phyloP scores from a whole-genome alignment of 495 filamentous ascomycete genomes.

The Pyrenopolyporus hunteri region DNA sequence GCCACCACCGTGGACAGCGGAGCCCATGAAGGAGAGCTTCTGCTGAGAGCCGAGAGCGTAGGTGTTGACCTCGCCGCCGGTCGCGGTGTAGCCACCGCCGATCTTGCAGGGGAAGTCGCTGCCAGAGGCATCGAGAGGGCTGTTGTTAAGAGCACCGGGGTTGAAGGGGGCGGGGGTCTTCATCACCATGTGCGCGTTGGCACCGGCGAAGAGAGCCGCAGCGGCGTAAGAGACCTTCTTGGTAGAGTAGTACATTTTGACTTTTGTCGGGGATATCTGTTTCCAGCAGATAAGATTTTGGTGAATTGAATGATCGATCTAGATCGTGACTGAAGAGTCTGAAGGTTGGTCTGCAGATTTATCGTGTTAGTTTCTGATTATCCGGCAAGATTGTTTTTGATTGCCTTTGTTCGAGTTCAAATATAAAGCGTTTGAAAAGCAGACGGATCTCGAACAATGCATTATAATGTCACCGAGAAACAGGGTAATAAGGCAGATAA shows the following conservation, averaged over 20 bases:
- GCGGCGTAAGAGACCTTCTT: constrained; percentile 42
- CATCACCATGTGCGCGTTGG: constrained; percentile 77
- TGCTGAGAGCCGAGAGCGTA: constrained; percentile 64
- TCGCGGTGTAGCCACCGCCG: constrained; percentile 45
- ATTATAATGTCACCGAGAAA: constrained; percentile 14
- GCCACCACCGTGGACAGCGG: constrained; percentile 82
- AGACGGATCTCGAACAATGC: too few relatives aligned
- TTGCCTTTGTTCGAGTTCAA: too few relatives aligned
- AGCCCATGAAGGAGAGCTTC: constrained; percentile 60
- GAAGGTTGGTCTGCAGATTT: not conserved
- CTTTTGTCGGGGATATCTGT: constrained; percentile 33
- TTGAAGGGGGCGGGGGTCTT: constrained; percentile 70
- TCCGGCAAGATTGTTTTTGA: too few relatives aligned
- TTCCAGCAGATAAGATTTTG: constrained; percentile 47
- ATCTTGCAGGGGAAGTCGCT: constrained; percentile 84
- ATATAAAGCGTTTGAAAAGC: too few relatives aligned
- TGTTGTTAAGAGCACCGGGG: constrained; percentile 47
- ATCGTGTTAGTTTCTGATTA: not conserved
- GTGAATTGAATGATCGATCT: constrained; percentile 37
- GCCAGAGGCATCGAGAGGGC: constrained; percentile 65
- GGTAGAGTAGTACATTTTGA: constrained; percentile 48
- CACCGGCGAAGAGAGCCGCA: constrained; percentile 57
- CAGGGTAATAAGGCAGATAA: not conserved
- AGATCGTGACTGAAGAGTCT: constrained; percentile 24
- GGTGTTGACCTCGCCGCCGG: constrained; percentile 49